Percentiles rank a stretch among this genome's conserved stretches.
phyloP scores from a whole-genome alignment of 305 asterid genomes.

The Nicotiana rustica region DNA sequence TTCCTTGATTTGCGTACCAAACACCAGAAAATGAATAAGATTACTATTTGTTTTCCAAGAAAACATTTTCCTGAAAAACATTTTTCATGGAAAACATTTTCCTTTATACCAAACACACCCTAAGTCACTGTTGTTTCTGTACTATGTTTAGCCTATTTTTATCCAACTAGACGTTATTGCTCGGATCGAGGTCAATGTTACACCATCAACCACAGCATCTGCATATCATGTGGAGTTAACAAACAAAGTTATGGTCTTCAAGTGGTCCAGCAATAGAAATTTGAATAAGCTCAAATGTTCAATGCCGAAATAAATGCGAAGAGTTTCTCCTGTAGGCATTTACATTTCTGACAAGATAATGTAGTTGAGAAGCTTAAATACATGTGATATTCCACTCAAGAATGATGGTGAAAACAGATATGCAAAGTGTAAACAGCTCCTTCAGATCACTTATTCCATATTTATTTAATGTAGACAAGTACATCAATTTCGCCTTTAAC shows the following conservation, averaged over 20 bases:
- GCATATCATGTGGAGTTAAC: neutral
- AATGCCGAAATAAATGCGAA: neutral
- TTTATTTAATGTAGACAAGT: neutral
- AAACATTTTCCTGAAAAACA: no score
- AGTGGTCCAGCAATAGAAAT: slow-evolving; percentile 14
- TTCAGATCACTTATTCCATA: neutral
- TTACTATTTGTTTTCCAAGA: no score
- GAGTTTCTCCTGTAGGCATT: neutral
- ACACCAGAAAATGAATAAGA: no score
- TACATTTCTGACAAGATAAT: neutral
- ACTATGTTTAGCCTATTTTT: no score
- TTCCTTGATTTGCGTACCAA: no score
- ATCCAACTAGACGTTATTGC: neutral
- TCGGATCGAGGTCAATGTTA: neutral
- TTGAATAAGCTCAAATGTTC: neutral
- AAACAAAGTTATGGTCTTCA: no score
- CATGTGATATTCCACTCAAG: neutral
- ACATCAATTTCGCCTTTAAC: neutral
- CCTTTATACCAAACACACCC: no score
- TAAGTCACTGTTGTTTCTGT: no score
- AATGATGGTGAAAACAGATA: neutral
- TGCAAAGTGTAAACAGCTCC: neutral
- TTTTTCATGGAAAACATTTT: no score
- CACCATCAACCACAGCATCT: neutral
- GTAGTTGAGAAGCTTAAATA: neutral